These are phyloP conservation scores for Trichoderma atroviride DNA, from an alignment of 2,329 filamentous ascomycete genomes.

Conservation along the genomic window DNA sequence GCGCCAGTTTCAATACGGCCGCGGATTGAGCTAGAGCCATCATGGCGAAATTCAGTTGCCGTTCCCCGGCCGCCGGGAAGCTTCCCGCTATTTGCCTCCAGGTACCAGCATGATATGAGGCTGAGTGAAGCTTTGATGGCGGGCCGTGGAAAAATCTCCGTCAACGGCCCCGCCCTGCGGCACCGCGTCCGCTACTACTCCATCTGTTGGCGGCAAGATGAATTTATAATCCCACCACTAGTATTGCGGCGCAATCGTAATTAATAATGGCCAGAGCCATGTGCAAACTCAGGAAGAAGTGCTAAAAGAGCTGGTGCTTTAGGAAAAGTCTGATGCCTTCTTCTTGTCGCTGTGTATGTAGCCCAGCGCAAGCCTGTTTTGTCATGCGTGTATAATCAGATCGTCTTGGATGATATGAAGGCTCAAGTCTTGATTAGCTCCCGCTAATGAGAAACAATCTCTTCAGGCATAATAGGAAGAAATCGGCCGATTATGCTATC, in stretches of 20 bases:
- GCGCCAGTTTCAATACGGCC: not conserved
- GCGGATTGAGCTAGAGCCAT: not conserved
- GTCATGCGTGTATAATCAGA: no score
- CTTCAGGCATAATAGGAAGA: no score
- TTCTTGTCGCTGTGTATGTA: not conserved
- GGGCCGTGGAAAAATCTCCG: slow-evolving; percentile 4
- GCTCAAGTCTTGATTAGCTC: no score
- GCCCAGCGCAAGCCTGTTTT: no score
- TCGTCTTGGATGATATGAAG: no score
- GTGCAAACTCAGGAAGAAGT: not conserved
- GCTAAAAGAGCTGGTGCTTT: not conserved
- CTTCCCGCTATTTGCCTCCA: not conserved
- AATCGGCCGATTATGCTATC: no score
- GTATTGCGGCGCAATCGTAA: not conserved
- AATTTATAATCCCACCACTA: not conserved
- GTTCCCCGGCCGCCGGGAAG: not conserved
- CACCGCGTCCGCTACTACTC: not conserved
- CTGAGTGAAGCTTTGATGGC: not conserved
- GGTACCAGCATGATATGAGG: not conserved
- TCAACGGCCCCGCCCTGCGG: not conserved
- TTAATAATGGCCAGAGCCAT: not conserved
- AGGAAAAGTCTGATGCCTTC: not conserved
- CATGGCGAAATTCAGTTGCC: no score
- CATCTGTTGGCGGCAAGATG: not conserved
- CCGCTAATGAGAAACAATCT: no score